Base-by-base conservation (phyloP, 805 yeast genomes). In the Saccharomyces paradoxus region DNA sequence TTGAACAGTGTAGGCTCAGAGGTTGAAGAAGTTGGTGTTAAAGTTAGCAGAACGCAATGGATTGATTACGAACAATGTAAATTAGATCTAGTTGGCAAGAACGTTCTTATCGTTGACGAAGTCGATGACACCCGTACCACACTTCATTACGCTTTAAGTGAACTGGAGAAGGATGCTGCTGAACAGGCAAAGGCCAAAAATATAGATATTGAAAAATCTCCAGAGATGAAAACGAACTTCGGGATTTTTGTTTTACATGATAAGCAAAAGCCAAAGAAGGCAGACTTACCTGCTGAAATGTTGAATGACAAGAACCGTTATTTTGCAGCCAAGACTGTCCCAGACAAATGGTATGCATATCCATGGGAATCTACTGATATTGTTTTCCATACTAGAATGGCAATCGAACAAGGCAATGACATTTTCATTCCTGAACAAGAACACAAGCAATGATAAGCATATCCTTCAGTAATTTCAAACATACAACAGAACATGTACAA, bases 61-160 rank as follows among this genome's bases (percentile, higher is more conserved):
- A 81, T 87, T 56, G 90, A 87, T 67, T 87, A 86, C 67, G 72
- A 78, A 53, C 85, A 83, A 62, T 79, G 87, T 55, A 72, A 73
- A 52, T 65, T 75, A 59, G 80, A 82, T 53, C 72, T 87, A 55
- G 81, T 83, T 46, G 88, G 87, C 53, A 87, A 86, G 69, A 84
- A 80, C 63, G 79, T 87, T 26, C 72, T 87, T 65, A 82, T 87
- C 55, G 87, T 87, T 49, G 95, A 87, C 67, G 95, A 87, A 69
- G 95, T 87, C 48, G 95, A 87, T 70, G 95, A 87, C 68, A 87
- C 95, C 27, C 80, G 95, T 76, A 86, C 91, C 48, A 87, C 95
- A 31, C 76, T 87, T 56, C 91, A 86, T 65, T 87, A 87, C 64
- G 94, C 94, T 3, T 76, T 87, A 41, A 76, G 81, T 52, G 95